A percentile compares a stretch with the other conserved stretches of the same genome.
phyloP scores from a whole-genome alignment of 2,329 filamentous ascomycete genomes.

The Dryadomyces quercivorus region DNA sequence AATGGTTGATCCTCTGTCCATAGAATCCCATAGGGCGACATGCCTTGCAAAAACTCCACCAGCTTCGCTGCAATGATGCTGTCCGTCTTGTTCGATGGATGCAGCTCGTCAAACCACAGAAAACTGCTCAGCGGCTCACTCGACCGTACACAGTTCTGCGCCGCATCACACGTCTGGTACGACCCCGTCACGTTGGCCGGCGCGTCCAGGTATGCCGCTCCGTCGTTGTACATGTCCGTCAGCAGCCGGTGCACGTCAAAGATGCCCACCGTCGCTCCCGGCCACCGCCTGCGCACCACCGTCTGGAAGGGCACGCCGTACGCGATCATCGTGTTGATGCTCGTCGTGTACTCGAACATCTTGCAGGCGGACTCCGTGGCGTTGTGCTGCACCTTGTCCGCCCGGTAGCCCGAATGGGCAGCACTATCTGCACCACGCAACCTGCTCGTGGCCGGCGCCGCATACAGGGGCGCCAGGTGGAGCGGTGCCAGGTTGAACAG shows the following conservation, averaged over 20 bases:
- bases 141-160: slow-evolving; percentile 24
- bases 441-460: slow-evolving; percentile 26
- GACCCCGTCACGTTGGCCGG: slow-evolving; percentile 44
- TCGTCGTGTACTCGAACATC: slow-evolving; percentile 36
- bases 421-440: neutral
- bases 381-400: neutral
- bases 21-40: neutral
- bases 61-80: slow-evolving; percentile 4
- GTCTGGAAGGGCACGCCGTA: slow-evolving; percentile 37
- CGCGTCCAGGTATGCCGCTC: slow-evolving; percentile 46
- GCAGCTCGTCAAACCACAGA: slow-evolving; percentile 62
- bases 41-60: neutral
- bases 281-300: slow-evolving; percentile 33
- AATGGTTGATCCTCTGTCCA: too few relatives aligned
- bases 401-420: slow-evolving; percentile 22
- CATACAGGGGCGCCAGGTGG: slow-evolving; percentile 56
- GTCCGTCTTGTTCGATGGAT: slow-evolving; percentile 51
- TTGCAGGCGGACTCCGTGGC: slow-evolving; percentile 32
- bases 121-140: slow-evolving; percentile 42
- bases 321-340: slow-evolving; percentile 34
- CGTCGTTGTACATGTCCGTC: slow-evolving; percentile 51
- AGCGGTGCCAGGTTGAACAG: slow-evolving; percentile 59
- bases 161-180: slow-evolving; percentile 22
- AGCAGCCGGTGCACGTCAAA: slow-evolving; percentile 57
- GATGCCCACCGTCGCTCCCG: slow-evolving; percentile 48